Conservation (phyloP, 2,329 filamentous ascomycete species). For the Trichoderma hamatum region DNA sequence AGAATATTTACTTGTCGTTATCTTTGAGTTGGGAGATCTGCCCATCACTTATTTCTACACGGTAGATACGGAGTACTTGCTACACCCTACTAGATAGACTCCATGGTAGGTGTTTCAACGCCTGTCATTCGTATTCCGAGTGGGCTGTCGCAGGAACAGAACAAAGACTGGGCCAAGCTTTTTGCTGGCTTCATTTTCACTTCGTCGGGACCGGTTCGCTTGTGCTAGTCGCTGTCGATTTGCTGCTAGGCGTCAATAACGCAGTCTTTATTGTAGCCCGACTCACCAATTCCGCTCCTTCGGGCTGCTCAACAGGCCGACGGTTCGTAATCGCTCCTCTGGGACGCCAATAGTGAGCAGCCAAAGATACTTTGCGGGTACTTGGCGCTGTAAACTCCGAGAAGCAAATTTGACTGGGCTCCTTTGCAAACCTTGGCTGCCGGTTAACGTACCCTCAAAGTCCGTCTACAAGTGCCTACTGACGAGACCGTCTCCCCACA, state of each 20-base stretch:
- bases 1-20: not conserved
- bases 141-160: not conserved
- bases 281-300: conserved; percentile 2
- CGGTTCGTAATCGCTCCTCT: conserved; percentile 21
- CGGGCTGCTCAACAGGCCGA: conserved; percentile 18
- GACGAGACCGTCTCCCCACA: not conserved
- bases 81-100: not conserved
- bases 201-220: not conserved
- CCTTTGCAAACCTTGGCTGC: not conserved
- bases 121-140: not conserved
- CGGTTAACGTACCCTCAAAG: not conserved
- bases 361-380: not conserved
- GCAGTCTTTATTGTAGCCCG: not conserved
- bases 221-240: not conserved
- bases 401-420: not conserved
- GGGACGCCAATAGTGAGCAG: not conserved
- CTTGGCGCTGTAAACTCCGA: not conserved
- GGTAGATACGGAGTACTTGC: not conserved
- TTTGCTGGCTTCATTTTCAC: not conserved
- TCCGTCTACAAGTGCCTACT: not conserved
- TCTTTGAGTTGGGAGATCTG: not conserved
- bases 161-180: not conserved
- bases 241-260: conserved; percentile 6
- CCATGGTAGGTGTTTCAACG: not conserved
- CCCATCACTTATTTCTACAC: not conserved